Evolutionary conservation across 2,329 filamentous ascomycete genomes (phyloP), one percentile per base, ranked within the genome.

Genomic region (Aspergillus quadricinctus): DNA sequence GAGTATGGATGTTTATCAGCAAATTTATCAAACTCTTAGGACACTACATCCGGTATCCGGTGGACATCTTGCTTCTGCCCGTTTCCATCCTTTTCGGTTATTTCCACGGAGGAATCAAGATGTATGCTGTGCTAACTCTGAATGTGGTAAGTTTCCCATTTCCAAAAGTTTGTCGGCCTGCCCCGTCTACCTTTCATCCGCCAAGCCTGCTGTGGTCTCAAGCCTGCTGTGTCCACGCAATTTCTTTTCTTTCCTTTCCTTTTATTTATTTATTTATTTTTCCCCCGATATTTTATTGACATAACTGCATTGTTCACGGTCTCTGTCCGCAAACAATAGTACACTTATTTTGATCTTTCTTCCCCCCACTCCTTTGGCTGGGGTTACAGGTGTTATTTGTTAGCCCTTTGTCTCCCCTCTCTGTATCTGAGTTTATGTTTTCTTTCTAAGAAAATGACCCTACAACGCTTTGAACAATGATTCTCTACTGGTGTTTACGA

Each of bases 71-170:
- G 45, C 89, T 89, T 69, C 80, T 96, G 51, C 91, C 90, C 0
- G 80, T 93, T n/a, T 96, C 92, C 41, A 85, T 97, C 65, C 60
- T 91, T 14, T 97, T 97, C 75, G 93, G 93, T 51, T 97, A 94
- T 76, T 89, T 95, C 66, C 93, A 97, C 72, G 91, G 92, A 59
- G 75, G 92, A 59, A 92, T 97, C 80, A 97, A 97, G 80, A 80
- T 96, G 61, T 93, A 93, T 69, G 92, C 93, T 43, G 81, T 92
- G 59, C 80, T 88, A 63, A 96, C 92, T 57, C 83, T 92, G 64
- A 87, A 88, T 69, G 88, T 89, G 84, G 91, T 95, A 83, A 76
- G 87, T 79, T 67, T 63, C 64, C 11, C 11, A 46, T 46, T 46
- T 46, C 21, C 21, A 6, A 45, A 57, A 46, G 29, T 52, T 28